Base-by-base conservation (phyloP, 371 early-diverging fungal species). In the Fennellomyces sp. region DNA sequence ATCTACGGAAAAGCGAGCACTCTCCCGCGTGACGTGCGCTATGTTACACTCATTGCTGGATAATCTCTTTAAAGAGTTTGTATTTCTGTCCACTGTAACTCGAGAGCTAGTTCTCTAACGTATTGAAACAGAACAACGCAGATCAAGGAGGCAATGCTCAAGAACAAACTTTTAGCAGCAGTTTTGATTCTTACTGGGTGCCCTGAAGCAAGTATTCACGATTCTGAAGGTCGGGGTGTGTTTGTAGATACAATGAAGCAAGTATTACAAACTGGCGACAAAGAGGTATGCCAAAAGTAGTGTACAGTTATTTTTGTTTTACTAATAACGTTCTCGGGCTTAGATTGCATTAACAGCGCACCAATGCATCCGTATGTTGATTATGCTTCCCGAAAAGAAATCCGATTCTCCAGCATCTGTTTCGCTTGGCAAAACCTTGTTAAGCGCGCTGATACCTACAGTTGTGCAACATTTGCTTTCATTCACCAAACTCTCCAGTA, bases 281-380 rank as follows among this genome's bases (percentile, higher is more conserved):
- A 53, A 11, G 73, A 73, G 64, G 81, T 77, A 69, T 35, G 38
- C 45, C 0, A 6, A 28, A 50, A 45, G 29, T 56, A 33, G 19
- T 8, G 13, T 21, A 39, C 1, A 48, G 17, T 31, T 35, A 29
- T 31, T 47, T 27, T 21, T 48, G 13, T 42, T 53, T 35, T 30
- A 52, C 19, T 4, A 38, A 23, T 35, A 0, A 31, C 17, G 29
- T 52, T n/a, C n/a, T n/a, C n/a, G 28, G n/a, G 2, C 23, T 26
- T 68, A 82, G 76, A 68, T 75, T 19, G 63, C 64, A 5, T 39
- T 69, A 28, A 79, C 78, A 6, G 73, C 78, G 2, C 78, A 80
- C 51, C 83, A 83, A 57, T 81, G 81, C 31, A 53, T 73, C n/a
- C 75, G 83, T 8, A 83, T 74, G 10, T 58, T 83, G 35, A 60